Conservation (phyloP, 148 eudicot species). For the Pharnaceum exiguum region DNA sequence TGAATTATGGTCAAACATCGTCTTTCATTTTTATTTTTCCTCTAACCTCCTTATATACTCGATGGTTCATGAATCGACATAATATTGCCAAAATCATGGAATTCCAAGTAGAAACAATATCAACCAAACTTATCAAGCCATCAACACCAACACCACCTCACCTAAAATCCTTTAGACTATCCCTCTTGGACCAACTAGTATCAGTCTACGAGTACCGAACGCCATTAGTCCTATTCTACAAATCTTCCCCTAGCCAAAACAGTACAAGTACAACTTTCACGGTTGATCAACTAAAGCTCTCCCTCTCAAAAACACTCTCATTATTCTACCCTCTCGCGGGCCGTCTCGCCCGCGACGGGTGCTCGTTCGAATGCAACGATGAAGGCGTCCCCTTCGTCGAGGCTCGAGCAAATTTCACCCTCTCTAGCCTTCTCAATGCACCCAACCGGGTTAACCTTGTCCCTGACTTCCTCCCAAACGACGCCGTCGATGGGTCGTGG, state of each 20-base stretch:
- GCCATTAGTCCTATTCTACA: slow-evolving; percentile 3
- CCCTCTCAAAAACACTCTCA: neutral
- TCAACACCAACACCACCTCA: slow-evolving; percentile 11
- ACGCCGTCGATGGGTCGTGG: neutral
- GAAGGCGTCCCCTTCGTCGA: neutral
- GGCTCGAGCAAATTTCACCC: neutral
- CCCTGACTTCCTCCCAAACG: neutral
- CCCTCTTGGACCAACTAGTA: slow-evolving; percentile 6
- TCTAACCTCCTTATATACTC: too few relatives aligned
- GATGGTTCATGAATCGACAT: too few relatives aligned
- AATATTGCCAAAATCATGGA: too few relatives aligned
- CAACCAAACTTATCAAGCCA: slow-evolving; percentile 14
- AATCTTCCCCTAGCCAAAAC: neutral
- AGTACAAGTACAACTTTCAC: too few relatives aligned
- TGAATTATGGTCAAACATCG: too few relatives aligned
- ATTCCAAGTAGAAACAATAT: neutral
- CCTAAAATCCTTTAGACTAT: neutral
- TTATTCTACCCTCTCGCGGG: neutral
- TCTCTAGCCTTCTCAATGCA: neutral
- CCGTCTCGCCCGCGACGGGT: neutral
- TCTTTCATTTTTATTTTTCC: too few relatives aligned
- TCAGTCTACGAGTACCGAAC: neutral
- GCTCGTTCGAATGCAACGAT: neutral
- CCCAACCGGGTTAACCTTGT: neutral
- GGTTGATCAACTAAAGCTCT: too few relatives aligned